These are phyloP conservation scores for Ogataea sp. DNA, from an alignment of 805 yeast species.

Conservation along the genomic window DNA sequence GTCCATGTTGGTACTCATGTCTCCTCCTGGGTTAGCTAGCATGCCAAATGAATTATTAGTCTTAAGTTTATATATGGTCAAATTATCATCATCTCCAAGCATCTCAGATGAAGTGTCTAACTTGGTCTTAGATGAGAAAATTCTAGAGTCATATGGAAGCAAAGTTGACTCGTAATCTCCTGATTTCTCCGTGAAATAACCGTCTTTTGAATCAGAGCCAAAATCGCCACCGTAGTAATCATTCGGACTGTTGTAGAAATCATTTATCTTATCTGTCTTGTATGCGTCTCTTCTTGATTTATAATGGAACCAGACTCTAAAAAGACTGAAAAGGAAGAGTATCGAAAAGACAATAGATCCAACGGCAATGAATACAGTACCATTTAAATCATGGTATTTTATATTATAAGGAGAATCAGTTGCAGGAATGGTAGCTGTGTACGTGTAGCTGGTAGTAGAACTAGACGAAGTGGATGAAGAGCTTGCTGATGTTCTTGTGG, in stretches of 20 bases:
- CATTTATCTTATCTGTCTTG: constrained; percentile 7
- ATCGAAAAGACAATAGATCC: constrained; percentile 25
- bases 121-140: neutral
- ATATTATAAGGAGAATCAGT: constrained; percentile 25
- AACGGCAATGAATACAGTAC: constrained; percentile 35
- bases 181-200: neutral
- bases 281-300: constrained; percentile 17
- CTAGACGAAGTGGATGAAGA: constrained; percentile 4
- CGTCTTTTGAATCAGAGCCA: neutral
- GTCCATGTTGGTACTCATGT: too few relatives aligned
- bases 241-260: constrained; percentile 10
- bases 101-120: neutral
- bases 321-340: constrained; percentile 13
- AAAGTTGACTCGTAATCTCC: neutral
- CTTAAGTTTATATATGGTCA: neutral
- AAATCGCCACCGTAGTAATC: constrained; percentile 4
- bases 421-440: constrained; percentile 14
- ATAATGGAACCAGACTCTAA: constrained; percentile 17
- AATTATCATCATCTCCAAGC: neutral
- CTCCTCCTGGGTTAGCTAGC: too few relatives aligned
- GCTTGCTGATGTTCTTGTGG: neutral
- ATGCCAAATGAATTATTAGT: neutral
- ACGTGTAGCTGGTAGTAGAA: constrained; percentile 10
- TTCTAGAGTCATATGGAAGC: neutral
- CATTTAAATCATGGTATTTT: constrained; percentile 20